These are phyloP conservation scores for Metrosideros polymorpha DNA, from an alignment of 441 rosid genomes.

Conservation along the genomic window DNA sequence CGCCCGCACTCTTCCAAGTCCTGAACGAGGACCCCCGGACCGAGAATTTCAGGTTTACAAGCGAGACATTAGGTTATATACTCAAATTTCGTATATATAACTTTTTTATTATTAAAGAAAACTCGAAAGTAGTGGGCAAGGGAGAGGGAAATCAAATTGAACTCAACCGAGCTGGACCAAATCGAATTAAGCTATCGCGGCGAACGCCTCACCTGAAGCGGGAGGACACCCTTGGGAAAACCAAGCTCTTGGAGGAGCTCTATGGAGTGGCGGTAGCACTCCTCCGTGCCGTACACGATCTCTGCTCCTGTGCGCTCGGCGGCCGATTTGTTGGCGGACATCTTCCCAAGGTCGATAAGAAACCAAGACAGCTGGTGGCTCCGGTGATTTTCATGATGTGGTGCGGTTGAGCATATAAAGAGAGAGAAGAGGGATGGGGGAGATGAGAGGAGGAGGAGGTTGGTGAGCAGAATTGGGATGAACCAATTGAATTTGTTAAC, in stretches of 20 bases:
- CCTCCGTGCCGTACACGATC: slow-evolving; percentile 58
- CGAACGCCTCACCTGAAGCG: slow-evolving; percentile 20
- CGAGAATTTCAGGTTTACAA: neutral
- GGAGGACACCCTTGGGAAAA: slow-evolving; percentile 87
- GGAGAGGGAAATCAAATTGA: neutral
- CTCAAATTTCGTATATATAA: neutral
- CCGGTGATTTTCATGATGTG: neutral
- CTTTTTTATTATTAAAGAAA: neutral
- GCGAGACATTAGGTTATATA: neutral
- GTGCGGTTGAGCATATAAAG: neutral
- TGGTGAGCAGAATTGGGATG: neutral
- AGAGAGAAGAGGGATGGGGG: neutral
- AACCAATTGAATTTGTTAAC: neutral
- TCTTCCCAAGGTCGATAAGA: neutral
- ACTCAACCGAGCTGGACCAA: neutral
- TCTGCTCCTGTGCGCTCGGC: slow-evolving; percentile 59
- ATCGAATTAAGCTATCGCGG: neutral
- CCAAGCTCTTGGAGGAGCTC: slow-evolving; percentile 82
- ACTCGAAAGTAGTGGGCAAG: neutral
- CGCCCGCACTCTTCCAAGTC: slow-evolving; percentile 85
- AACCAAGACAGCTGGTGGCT: neutral
- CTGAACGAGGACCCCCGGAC: neutral
- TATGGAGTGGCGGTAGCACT: slow-evolving; percentile 48
- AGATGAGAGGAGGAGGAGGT: neutral
- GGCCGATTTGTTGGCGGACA: slow-evolving; percentile 22